phyloP scores from a whole-genome alignment of 2,329 filamentous ascomycete species.

The Hymenoscyphus scutula region DNA sequence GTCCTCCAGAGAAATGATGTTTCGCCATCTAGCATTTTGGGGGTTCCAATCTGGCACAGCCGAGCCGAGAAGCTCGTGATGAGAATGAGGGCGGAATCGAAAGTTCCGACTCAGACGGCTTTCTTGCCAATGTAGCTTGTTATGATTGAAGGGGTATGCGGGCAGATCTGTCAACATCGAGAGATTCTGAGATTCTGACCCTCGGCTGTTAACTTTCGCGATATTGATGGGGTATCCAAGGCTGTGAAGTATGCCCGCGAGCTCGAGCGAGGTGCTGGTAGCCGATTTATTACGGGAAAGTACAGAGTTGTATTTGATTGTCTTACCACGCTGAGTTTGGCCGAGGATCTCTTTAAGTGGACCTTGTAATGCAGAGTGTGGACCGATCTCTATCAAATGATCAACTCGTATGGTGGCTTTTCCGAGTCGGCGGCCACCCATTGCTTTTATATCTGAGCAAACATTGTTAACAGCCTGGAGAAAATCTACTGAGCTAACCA shows the following conservation, averaged over 20 bases:
- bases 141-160: slow-evolving; percentile 16
- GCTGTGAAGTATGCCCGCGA: slow-evolving; percentile 4
- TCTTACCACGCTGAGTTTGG: not conserved
- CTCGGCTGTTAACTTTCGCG: slow-evolving; percentile 41
- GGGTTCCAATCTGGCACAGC: slow-evolving; percentile 9
- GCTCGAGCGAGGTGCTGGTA: not conserved
- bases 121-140: slow-evolving; percentile 10
- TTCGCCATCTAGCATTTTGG: slow-evolving; percentile 12
- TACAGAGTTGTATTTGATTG: slow-evolving; percentile 5
- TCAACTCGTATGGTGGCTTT: not conserved
- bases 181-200: not conserved
- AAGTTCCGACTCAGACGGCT: not conserved
- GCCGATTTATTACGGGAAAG: slow-evolving; percentile 13
- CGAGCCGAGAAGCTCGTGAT: slow-evolving; percentile 14
- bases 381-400: slow-evolving; percentile 20
- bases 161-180: slow-evolving; percentile 13
- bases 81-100: slow-evolving; percentile 5
- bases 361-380: slow-evolving; percentile 18
- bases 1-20: slow-evolving; percentile 9
- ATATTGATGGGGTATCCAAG: slow-evolving; percentile 6
- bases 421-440: slow-evolving; percentile 8
- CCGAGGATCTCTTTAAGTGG: slow-evolving; percentile 13
- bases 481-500: slow-evolving; percentile 45
- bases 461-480: slow-evolving; percentile 36
- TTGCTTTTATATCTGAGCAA: not conserved